Evolutionary conservation across 2,329 filamentous ascomycete genomes (phyloP).

Genomic region (Ophiostoma ulmi): DNA sequence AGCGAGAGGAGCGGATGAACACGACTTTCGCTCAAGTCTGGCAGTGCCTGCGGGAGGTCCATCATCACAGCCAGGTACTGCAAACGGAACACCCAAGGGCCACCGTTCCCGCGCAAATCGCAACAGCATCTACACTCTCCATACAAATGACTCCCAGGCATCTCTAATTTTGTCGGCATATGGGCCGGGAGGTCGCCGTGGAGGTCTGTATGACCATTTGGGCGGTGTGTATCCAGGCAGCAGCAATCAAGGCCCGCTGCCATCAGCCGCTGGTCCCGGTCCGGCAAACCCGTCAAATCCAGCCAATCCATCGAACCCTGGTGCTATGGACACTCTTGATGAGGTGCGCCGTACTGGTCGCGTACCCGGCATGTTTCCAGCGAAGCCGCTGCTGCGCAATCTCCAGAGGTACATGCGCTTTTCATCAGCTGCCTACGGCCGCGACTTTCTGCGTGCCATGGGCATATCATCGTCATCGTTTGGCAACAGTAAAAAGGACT

Average conservation of each 20-base stretch:
- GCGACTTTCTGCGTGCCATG: conserved; percentile 57
- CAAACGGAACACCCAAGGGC: conserved; percentile 30
- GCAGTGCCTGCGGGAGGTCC: conserved; percentile 18
- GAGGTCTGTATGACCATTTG: neutral
- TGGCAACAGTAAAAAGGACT: conserved; percentile 38
- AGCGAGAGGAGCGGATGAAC: conserved; percentile 27
- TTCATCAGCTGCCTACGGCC: conserved; percentile 62
- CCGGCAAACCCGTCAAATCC: neutral
- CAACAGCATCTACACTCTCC: conserved; percentile 57
- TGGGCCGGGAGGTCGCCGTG: conserved; percentile 30
- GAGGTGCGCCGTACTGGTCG: conserved; percentile 49
- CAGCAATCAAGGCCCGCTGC: neutral
- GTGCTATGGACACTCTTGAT: conserved; percentile 42
- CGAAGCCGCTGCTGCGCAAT: conserved; percentile 55
- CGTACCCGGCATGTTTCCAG: conserved; percentile 55
- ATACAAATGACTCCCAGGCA: conserved; percentile 51
- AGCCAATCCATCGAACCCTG: conserved; percentile 28
- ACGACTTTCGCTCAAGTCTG: neutral
- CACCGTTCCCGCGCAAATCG: conserved; percentile 37
- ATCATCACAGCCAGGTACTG: conserved; percentile 15
- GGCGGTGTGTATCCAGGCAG: neutral
- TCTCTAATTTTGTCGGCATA: conserved; percentile 50
- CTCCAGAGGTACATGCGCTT: conserved; percentile 62
- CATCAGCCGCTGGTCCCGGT: neutral
- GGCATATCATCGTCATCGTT: conserved; percentile 51